Conservation (phyloP, 305 asterid genomes). For the Rubia balearica region DNA sequence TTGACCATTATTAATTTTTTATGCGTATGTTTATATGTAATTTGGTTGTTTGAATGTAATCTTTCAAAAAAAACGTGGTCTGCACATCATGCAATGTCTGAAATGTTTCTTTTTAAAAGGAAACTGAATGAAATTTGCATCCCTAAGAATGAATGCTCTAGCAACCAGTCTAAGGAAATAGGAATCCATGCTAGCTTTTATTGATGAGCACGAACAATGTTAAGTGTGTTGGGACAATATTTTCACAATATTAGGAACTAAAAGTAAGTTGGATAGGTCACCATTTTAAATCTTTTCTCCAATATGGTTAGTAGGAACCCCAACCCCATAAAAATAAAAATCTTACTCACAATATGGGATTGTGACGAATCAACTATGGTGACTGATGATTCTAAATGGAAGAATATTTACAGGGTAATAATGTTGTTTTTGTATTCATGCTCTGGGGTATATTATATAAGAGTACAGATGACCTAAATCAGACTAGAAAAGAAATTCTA, state of each 20-base stretch:
- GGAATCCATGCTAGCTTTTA: not conserved
- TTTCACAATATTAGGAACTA: not conserved
- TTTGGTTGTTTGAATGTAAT: too few relatives aligned
- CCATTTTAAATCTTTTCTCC: slow-evolving; percentile 1
- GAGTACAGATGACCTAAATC: too few relatives aligned
- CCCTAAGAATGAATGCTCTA: slow-evolving; percentile 6
- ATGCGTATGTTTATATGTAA: too few relatives aligned
- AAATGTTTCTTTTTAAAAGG: not conserved
- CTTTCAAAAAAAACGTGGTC: too few relatives aligned
- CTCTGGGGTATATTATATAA: too few relatives aligned
- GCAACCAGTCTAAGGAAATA: not conserved
- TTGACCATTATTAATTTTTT: too few relatives aligned
- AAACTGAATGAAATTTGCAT: slow-evolving; percentile 1
- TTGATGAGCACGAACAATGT: not conserved
- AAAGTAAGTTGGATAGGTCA: slow-evolving; percentile 1
- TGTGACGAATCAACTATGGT: too few relatives aligned
- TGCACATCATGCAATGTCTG: not conserved
- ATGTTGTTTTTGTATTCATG: too few relatives aligned
- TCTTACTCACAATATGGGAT: not conserved
- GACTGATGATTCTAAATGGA: too few relatives aligned
- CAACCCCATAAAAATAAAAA: not conserved
- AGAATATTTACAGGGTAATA: too few relatives aligned
- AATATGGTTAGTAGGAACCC: not conserved
- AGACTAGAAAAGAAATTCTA: too few relatives aligned
- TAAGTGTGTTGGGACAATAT: not conserved